These are phyloP conservation scores for Biscogniauxia mediterranea DNA, from an alignment of 2,329 filamentous ascomycete genomes.

Conservation along the genomic window DNA sequence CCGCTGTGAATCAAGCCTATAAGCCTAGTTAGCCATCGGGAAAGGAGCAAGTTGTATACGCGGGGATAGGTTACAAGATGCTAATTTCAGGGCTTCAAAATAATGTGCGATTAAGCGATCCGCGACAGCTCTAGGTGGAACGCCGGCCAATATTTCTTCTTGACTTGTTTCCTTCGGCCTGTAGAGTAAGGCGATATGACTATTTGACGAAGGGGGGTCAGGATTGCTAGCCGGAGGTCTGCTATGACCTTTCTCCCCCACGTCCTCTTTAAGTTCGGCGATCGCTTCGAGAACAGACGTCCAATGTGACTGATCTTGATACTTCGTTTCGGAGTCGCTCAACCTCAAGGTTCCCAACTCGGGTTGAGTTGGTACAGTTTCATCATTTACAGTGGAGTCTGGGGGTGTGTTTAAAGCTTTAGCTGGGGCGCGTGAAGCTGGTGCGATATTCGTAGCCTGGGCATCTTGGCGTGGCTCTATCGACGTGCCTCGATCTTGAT, in stretches of 20 bases:
- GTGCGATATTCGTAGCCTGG: not conserved
- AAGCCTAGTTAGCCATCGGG: constrained; percentile 4
- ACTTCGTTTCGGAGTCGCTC: constrained; percentile 17
- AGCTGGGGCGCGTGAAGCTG: not conserved
- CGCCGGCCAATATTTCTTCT: constrained; percentile 32
- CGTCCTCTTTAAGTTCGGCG: constrained; percentile 17
- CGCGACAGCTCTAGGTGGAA: constrained; percentile 33
- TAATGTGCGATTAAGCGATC: constrained; percentile 37
- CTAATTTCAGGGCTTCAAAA: constrained; percentile 36
- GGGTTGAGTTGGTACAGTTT: constrained; percentile 3
- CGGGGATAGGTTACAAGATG: constrained; percentile 17
- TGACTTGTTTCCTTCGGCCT: constrained; percentile 25
- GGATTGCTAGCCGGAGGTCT: not conserved
- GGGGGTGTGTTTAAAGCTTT: not conserved
- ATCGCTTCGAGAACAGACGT: constrained; percentile 20
- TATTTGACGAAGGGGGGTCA: not conserved
- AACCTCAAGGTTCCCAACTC: constrained; percentile 18
- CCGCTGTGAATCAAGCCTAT: constrained; percentile 27
- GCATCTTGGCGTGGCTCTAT: not conserved
- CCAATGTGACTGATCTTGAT: constrained; percentile 23
- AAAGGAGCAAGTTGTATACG: constrained; percentile 1
- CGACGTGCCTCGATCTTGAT: constrained; percentile 7
- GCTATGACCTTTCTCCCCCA: constrained; percentile 6
- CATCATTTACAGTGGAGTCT: not conserved
- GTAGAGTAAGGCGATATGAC: constrained; percentile 31